Conservation (phyloP, 2,329 filamentous ascomycete genomes). For the Hypoxylon sp. region DNA sequence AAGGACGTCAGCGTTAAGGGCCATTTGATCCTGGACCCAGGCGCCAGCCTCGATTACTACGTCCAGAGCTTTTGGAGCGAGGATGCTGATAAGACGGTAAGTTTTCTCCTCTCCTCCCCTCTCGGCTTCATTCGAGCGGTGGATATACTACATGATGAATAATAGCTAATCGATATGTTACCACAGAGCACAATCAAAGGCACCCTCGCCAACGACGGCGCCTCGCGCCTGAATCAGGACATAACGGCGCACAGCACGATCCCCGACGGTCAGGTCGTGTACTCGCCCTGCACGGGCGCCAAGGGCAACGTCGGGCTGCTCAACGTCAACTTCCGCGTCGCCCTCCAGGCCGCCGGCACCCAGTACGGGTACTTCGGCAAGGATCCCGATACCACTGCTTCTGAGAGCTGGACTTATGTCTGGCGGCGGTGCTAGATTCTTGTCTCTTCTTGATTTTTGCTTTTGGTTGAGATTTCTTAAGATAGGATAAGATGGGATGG, state of each 20-base stretch:
- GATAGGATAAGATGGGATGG: not conserved
- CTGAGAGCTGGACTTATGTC: slow-evolving; percentile 57
- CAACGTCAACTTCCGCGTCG: slow-evolving; percentile 61
- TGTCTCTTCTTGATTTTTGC: not conserved
- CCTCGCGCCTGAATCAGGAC: slow-evolving; percentile 49
- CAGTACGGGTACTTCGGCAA: slow-evolving; percentile 57
- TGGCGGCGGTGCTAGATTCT: slow-evolving; percentile 56
- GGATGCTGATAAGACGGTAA: slow-evolving; percentile 55
- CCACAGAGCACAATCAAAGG: slow-evolving; percentile 52
- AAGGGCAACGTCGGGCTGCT: slow-evolving; percentile 57
- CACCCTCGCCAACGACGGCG: slow-evolving; percentile 49
- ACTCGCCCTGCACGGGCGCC: slow-evolving; percentile 56
- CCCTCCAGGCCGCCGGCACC: slow-evolving; percentile 53
- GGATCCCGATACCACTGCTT: slow-evolving; percentile 46
- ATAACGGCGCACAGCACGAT: slow-evolving; percentile 53
- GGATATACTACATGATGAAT: too few species aligned
- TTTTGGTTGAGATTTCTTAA: not conserved
- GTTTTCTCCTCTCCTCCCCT: not conserved
- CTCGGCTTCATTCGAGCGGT: not conserved
- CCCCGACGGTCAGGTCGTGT: slow-evolving; percentile 50
- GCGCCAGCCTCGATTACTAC: slow-evolving; percentile 55
- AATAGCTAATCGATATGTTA: not conserved
- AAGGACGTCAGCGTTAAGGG: slow-evolving; percentile 55
- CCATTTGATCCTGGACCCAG: slow-evolving; percentile 54
- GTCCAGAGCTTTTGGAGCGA: slow-evolving; percentile 58